phyloP scores from a whole-genome alignment of 2,329 filamentous ascomycete genomes.

The Trichoderma sp. region DNA sequence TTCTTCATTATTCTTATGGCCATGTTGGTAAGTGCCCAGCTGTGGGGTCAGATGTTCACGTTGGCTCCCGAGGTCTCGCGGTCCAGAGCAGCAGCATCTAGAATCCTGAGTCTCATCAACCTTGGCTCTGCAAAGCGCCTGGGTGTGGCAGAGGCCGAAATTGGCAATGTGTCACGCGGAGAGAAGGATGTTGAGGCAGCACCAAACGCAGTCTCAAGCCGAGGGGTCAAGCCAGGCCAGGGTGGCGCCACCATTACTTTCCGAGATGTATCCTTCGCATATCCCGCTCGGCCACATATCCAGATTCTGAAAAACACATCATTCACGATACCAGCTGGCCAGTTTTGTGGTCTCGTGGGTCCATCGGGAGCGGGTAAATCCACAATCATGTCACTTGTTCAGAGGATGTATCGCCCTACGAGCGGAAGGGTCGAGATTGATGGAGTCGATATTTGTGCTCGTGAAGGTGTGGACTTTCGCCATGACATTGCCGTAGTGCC shows the following conservation, averaged over 20 bases:
- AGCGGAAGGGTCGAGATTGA: constrained; percentile 50
- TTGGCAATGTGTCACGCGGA: constrained; percentile 27
- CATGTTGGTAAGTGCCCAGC: constrained; percentile 72
- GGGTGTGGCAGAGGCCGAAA: constrained; percentile 29
- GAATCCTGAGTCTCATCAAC: constrained; percentile 58
- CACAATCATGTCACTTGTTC: constrained; percentile 62
- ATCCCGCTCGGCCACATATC: constrained; percentile 64
- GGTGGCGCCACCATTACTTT: constrained; percentile 57
- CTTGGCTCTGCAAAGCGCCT: constrained; percentile 44
- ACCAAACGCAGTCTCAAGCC: constrained; percentile 35
- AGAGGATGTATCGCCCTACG: constrained; percentile 53
- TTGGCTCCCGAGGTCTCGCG: constrained; percentile 75
- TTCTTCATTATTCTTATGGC: constrained; percentile 76
- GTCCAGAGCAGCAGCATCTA: constrained; percentile 63
- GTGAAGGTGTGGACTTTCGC: constrained; percentile 51
- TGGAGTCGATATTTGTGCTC: constrained; percentile 50
- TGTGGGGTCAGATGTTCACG: constrained; percentile 75
- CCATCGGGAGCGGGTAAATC: constrained; percentile 70
- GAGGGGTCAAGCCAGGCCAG: constrained; percentile 29
- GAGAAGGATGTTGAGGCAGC: constrained; percentile 46
- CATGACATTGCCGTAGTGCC: constrained; percentile 60
- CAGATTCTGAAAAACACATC: constrained; percentile 60
- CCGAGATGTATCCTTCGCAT: constrained; percentile 64
- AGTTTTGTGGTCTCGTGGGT: constrained; percentile 67
- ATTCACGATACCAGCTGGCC: constrained; percentile 60